A percentile compares a stretch with the other conserved stretches of the same genome.
phyloP scores from a whole-genome alignment of 2,329 filamentous ascomycete species.

The Parastagonospora avenae region DNA sequence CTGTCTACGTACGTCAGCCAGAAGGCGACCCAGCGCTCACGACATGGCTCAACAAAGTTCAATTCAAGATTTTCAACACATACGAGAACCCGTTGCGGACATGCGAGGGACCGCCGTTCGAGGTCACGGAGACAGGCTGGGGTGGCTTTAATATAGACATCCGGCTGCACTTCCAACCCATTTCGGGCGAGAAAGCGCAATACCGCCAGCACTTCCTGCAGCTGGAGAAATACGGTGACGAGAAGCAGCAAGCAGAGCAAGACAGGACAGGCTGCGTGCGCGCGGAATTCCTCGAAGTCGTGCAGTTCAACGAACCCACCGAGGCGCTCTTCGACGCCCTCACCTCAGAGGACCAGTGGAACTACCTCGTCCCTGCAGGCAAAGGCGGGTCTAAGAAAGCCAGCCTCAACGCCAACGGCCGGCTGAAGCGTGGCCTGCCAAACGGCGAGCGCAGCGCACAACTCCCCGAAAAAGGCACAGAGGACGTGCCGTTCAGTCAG shows the following conservation, averaged over 20 bases:
- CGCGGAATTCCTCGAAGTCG: constrained; percentile 87
- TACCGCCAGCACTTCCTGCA: constrained; percentile 93
- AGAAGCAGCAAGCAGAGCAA: constrained; percentile 67
- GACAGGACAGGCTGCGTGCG: constrained; percentile 64
- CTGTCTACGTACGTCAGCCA: constrained; percentile 88
- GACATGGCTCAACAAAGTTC: constrained; percentile 94
- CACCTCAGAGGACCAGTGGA: constrained; percentile 70
- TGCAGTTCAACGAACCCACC: constrained; percentile 96
- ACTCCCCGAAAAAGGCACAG: constrained; percentile 41
- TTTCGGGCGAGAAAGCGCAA: constrained; percentile 90
- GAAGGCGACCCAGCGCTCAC: constrained; percentile 85
- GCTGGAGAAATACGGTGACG: constrained; percentile 82
- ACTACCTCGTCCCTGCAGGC: constrained; percentile 47
- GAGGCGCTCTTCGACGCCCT: constrained; percentile 89
- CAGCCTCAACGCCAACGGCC: constrained; percentile 36
- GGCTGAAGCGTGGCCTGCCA: constrained; percentile 41
- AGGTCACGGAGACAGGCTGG: constrained; percentile 93
- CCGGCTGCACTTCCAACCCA: constrained; percentile 88
- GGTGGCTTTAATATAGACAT: constrained; percentile 97
- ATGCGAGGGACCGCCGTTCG: constrained; percentile 75
- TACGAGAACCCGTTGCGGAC: constrained; percentile 88
- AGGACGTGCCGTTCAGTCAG: constrained; percentile 42
- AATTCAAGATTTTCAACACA: constrained; percentile 98
- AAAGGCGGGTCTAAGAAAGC: constrained; percentile 52
- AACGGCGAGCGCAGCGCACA: constrained; percentile 45